These are phyloP conservation scores for Ophiostoma pallidulum DNA, from an alignment of 2,329 filamentous ascomycete genomes.

Conservation along the genomic window DNA sequence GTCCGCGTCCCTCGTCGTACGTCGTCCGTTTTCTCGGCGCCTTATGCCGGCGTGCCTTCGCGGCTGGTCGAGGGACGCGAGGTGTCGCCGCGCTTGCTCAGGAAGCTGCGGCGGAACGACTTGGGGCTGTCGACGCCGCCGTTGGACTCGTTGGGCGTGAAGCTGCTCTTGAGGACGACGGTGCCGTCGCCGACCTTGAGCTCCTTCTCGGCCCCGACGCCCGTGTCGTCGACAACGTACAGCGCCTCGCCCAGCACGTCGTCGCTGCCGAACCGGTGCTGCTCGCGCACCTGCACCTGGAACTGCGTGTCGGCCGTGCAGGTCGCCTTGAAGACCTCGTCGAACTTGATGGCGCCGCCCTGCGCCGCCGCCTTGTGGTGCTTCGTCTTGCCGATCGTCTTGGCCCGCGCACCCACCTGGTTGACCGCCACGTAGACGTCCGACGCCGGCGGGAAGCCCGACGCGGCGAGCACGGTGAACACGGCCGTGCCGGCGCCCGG, in stretches of 20 bases:
- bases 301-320: conserved; percentile 80
- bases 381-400: conserved; percentile 86
- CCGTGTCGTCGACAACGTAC: conserved; percentile 86
- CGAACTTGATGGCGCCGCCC: conserved; percentile 56
- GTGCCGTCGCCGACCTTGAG: conserved; percentile 63
- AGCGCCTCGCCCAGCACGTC: conserved; percentile 73
- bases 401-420: conserved; percentile 58
- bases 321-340: conserved; percentile 68
- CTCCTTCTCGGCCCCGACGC: conserved; percentile 58
- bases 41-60: conserved; percentile 31
- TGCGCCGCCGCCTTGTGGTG: conserved; percentile 72
- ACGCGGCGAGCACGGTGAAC: conserved; percentile 70
- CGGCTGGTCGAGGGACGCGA: conserved; percentile 30
- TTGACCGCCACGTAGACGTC: conserved; percentile 72
- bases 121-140: conserved; percentile 38
- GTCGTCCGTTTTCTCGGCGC: too few species aligned
- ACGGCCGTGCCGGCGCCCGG: conserved; percentile 64
- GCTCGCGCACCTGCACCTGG: conserved; percentile 75
- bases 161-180: conserved; percentile 66
- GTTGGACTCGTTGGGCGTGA: conserved; percentile 36
- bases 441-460: conserved; percentile 64
- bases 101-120: conserved; percentile 42
- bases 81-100: conserved; percentile 45
- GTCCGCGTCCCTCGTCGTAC: too few species aligned
- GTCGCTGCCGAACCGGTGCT: conserved; percentile 75